These are phyloP conservation scores for Mangifera indica DNA, from an alignment of 345 rosid species.

Conservation along the genomic window DNA sequence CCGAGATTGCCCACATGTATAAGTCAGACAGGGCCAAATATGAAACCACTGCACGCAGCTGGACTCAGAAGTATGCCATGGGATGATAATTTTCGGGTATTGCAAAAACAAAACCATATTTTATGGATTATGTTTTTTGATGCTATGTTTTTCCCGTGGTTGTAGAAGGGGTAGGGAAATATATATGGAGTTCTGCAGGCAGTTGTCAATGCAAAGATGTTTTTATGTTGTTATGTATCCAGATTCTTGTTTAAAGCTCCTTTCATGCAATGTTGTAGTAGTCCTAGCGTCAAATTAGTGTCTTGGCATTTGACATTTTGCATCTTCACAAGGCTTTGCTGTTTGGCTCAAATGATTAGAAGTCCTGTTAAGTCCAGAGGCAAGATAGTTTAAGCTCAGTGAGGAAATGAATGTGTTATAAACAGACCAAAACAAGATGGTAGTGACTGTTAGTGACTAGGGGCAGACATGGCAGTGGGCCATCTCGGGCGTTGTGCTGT, in stretches of 20 bases:
- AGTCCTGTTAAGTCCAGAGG: no score
- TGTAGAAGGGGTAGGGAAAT: not conserved
- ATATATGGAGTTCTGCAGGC: not conserved
- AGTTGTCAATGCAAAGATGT: not conserved
- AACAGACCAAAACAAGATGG: no score
- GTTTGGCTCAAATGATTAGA: no score
- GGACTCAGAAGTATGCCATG: conserved; percentile 52
- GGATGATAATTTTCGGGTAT: conserved; percentile 24
- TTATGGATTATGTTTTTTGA: not conserved
- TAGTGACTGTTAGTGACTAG: no score
- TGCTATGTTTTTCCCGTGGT: not conserved
- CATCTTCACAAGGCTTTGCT: no score
- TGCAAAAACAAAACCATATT: not conserved
- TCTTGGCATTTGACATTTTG: not conserved
- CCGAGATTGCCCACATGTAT: conserved; percentile 48
- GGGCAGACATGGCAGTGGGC: no score
- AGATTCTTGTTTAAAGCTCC: conserved; percentile 11
- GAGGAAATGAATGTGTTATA: no score
- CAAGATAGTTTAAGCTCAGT: no score
- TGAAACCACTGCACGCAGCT: conserved; percentile 43
- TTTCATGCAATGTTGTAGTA: not conserved
- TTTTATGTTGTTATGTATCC: conserved; percentile 3
- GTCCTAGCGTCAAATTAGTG: not conserved
- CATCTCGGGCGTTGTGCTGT: no score
- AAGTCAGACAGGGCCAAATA: conserved; percentile 42